Conservation (phyloP, 23 red algal genomes). For the Gracilaria caudata region DNA sequence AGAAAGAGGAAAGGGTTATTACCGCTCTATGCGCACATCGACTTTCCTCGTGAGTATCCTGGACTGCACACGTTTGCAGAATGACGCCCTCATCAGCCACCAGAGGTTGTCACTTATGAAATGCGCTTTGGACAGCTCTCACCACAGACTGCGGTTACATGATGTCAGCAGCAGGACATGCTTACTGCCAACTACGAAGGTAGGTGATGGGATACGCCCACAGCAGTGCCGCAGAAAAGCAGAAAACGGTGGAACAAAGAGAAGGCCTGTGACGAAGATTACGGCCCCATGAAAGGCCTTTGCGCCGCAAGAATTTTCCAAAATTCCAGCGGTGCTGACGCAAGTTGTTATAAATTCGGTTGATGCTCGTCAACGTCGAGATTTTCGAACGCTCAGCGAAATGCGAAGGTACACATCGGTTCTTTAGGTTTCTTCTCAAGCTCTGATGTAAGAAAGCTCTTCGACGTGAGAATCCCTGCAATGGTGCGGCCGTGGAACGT, state of each 20-base stretch:
- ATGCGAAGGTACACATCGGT: not conserved
- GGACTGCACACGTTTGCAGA: too few relatives aligned
- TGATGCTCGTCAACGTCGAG: not conserved
- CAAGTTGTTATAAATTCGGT: not conserved
- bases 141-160: not conserved
- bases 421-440: not conserved
- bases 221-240: not conserved
- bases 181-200: not conserved
- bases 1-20: too few relatives aligned
- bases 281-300: too few relatives aligned
- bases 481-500: not conserved
- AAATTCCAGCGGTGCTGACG: not conserved
- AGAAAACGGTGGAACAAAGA: not conserved
- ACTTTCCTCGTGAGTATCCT: too few relatives aligned
- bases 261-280: too few relatives aligned
- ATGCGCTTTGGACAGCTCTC: not conserved
- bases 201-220: not conserved
- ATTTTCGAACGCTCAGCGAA: not conserved
- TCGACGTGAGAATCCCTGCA: not conserved
- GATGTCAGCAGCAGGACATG: not conserved
- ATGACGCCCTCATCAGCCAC: too few relatives aligned
- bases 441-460: not conserved
- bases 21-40: too few relatives aligned
- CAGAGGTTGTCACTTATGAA: too few relatives aligned
- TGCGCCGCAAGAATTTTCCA: constrained; percentile 1